phyloP scores from a whole-genome alignment of 768 basidiomycete genomes.

The Termitomyces sp. region DNA sequence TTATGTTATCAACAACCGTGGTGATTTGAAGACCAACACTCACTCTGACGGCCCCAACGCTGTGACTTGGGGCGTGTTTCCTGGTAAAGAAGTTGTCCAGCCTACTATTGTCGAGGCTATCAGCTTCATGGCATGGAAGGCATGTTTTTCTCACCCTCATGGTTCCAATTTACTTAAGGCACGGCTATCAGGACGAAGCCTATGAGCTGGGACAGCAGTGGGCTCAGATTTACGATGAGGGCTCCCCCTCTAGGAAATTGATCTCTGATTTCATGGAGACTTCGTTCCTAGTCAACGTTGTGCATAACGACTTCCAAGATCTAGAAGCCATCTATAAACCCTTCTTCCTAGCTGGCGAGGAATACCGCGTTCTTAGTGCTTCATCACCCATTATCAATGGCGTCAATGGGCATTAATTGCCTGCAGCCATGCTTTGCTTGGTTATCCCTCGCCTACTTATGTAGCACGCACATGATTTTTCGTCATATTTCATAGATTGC shows the following conservation, averaged over 20 bases:
- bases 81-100: constrained; percentile 93
- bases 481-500: constrained; percentile 19
- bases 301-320: constrained; percentile 93
- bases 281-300: constrained; percentile 87
- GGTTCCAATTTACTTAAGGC: background rate
- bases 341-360: constrained; percentile 73
- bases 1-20: constrained; percentile 94
- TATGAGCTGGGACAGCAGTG: constrained; percentile 90
- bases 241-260: constrained; percentile 67
- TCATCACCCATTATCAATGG: constrained; percentile 35
- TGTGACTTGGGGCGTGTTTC: constrained; percentile 99
- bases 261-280: constrained; percentile 77
- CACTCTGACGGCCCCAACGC: constrained; percentile 95
- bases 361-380: constrained; percentile 39
- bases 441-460: constrained; percentile 6
- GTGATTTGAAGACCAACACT: constrained; percentile 92
- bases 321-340: constrained; percentile 80
- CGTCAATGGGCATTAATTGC: constrained; percentile 20
- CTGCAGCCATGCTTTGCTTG: constrained; percentile 8
- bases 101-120: constrained; percentile 96
- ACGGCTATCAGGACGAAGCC: constrained; percentile 74
- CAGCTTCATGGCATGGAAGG: constrained; percentile 99
- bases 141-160: constrained; percentile 21
- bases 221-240: constrained; percentile 80
- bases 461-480: constrained; percentile 22